Percentiles rank a stretch among this genome's conserved stretches.
These are phyloP conservation scores for Mycena belliarum DNA, from an alignment of 768 basidiomycete genomes.

Conservation along the genomic window DNA sequence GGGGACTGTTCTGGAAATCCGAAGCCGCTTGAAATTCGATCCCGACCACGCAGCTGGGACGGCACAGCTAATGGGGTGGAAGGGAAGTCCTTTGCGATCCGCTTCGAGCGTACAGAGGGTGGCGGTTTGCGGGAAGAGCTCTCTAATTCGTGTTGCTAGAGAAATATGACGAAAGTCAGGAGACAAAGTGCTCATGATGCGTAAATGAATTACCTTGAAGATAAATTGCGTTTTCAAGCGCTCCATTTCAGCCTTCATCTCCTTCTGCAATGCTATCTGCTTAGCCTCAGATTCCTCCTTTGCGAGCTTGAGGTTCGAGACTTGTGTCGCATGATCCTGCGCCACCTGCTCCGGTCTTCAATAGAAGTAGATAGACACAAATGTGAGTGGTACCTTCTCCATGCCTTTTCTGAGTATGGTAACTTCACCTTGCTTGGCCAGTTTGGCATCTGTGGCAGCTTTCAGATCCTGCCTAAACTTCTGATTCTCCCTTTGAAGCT, in stretches of 20 bases:
- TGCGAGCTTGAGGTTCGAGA: slow-evolving; percentile 55
- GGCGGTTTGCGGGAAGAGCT: slow-evolving; percentile 52
- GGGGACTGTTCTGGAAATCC: slow-evolving; percentile 31
- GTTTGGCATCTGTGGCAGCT: slow-evolving; percentile 50
- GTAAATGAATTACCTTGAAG: slow-evolving; percentile 61
- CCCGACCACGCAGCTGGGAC: slow-evolving; percentile 41
- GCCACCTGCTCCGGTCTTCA: slow-evolving; percentile 41
- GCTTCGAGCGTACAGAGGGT: slow-evolving; percentile 46
- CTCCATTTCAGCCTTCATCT: slow-evolving; percentile 69
- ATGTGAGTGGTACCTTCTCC: slow-evolving; percentile 52
- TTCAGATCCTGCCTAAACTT: slow-evolving; percentile 46
- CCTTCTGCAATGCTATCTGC: slow-evolving; percentile 56
- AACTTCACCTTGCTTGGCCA: slow-evolving; percentile 72
- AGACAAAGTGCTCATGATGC: neutral
- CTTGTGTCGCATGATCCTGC: slow-evolving; percentile 58
- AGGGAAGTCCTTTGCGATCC: slow-evolving; percentile 34
- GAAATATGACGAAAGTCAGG: neutral
- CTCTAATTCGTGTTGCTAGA: slow-evolving; percentile 70
- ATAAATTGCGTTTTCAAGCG: slow-evolving; percentile 65
- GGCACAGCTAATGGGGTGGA: slow-evolving; percentile 42
- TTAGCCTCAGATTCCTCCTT: slow-evolving; percentile 64
- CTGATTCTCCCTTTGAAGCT: slow-evolving; percentile 56
- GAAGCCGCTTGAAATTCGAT: slow-evolving; percentile 18
- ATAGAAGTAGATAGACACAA: neutral
- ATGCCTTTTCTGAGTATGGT: slow-evolving; percentile 63